A percentile compares a stretch with the other conserved stretches of the same genome.
Conservation (phyloP, 495 filamentous ascomycete species). For the Rusavskia elegans region DNA sequence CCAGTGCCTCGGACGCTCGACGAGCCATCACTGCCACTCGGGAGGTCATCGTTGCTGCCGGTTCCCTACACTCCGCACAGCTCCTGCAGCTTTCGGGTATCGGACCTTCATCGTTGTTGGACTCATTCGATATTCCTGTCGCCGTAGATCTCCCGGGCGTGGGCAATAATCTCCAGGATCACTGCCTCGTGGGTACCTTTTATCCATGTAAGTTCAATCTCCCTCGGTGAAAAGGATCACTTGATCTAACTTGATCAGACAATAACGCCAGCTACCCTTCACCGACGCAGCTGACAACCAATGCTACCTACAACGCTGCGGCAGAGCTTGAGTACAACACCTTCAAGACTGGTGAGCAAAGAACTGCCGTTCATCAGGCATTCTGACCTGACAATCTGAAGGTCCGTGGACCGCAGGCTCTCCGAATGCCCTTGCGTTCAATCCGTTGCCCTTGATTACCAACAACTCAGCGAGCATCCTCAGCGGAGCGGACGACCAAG, state of each 20-base stretch:
- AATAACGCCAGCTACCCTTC: constrained; percentile 16
- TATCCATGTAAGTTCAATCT: constrained; percentile 11
- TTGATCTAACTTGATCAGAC: constrained; percentile 1
- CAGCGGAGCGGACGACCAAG: constrained; percentile 8
- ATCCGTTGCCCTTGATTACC: constrained; percentile 13
- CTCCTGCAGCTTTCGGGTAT: constrained; percentile 39
- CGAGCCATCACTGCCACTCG: constrained; percentile 25
- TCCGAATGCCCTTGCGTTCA: constrained; percentile 14
- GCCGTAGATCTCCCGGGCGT: constrained; percentile 35
- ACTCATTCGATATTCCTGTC: constrained; percentile 24
- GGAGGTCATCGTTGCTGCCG: constrained; percentile 45
- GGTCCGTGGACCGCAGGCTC: constrained; percentile 17
- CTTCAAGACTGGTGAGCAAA: constrained; percentile 10
- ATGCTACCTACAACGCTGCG: constrained; percentile 13
- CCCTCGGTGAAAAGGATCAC: background rate
- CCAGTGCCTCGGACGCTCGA: constrained; percentile 11
- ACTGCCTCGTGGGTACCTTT: constrained; percentile 19
- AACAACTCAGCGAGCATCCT: constrained; percentile 11
- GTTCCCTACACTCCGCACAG: constrained; percentile 40
- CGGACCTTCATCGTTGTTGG: constrained; percentile 28
- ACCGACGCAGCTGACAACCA: constrained; percentile 13
- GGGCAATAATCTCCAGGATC: constrained; percentile 43
- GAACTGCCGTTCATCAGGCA: background rate
- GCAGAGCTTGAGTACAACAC: constrained; percentile 11
- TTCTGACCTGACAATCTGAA: background rate